Percentiles rank a stretch among this genome's conserved stretches.
Evolutionary conservation across 2,329 filamentous ascomycete species (phyloP).

Genomic region (Monosporascus sp.): DNA sequence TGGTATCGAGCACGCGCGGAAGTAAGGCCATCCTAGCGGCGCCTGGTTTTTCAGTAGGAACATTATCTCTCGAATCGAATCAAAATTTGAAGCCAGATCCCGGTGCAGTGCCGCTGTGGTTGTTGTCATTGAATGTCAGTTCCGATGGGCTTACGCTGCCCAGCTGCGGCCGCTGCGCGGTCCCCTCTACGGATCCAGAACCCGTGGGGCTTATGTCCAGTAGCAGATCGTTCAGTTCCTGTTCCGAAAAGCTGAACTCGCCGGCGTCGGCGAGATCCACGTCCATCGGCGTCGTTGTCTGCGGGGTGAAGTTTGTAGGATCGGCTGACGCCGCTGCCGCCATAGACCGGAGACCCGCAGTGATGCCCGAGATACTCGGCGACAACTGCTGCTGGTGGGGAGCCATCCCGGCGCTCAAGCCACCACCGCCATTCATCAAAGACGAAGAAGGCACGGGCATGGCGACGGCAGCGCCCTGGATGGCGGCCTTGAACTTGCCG

Average conservation of each 20-base stretch:
- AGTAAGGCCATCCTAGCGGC: not conserved
- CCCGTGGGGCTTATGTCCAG: slow-evolving; percentile 15
- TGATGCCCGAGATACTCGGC: slow-evolving; percentile 3
- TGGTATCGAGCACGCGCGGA: slow-evolving; percentile 18
- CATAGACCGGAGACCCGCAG: slow-evolving; percentile 5
- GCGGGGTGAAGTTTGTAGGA: not conserved
- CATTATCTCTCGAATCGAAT: slow-evolving; percentile 3
- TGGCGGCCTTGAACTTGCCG: slow-evolving; percentile 47
- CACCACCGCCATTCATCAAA: not conserved
- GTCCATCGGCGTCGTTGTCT: slow-evolving; percentile 14
- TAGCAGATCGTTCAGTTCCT: slow-evolving; percentile 26
- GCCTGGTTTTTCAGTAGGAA: not conserved
- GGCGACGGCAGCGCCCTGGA: slow-evolving; percentile 19
- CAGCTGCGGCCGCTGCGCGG: not conserved
- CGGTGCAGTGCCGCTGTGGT: not conserved
- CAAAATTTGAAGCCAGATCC: slow-evolving; percentile 5
- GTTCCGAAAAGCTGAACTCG: slow-evolving; percentile 19
- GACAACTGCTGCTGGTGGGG: not conserved
- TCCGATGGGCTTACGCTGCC: not conserved
- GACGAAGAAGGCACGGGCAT: not conserved
- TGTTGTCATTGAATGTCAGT: not conserved
- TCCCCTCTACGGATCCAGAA: slow-evolving; percentile 2
- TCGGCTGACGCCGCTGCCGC: not conserved
- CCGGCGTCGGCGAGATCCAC: slow-evolving; percentile 2
- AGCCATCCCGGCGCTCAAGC: not conserved